These are phyloP conservation scores for Gynostemma pentaphyllum DNA, from an alignment of 306 rosid species.

Conservation along the genomic window DNA sequence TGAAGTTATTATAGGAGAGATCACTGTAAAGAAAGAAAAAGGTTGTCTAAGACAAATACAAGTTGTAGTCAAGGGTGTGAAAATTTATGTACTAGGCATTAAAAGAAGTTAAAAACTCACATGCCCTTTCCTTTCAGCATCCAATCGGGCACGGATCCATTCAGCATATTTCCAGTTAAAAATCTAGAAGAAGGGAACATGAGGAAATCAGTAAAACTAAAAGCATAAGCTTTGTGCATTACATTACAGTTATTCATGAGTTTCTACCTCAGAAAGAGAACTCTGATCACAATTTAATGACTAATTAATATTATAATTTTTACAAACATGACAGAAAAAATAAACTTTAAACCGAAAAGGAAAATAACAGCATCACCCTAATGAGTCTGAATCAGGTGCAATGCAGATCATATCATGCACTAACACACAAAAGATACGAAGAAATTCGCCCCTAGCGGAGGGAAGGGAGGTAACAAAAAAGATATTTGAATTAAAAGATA, in stretches of 20 bases:
- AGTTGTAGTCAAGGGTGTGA: neutral
- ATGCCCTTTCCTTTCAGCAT: slow-evolving; percentile 1
- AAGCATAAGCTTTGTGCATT: slow-evolving; percentile 4
- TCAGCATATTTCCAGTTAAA: slow-evolving; percentile 46
- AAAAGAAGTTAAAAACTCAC: slow-evolving; percentile 38
- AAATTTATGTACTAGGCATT: neutral
- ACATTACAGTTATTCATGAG: neutral
- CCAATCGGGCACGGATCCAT: slow-evolving; percentile 39
- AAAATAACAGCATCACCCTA: neutral
- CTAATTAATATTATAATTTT: neutral
- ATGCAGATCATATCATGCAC: neutral
- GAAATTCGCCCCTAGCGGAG: no score
- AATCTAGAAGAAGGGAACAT: slow-evolving; percentile 22
- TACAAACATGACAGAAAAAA: neutral
- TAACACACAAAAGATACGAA: neutral
- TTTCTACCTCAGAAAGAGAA: neutral
- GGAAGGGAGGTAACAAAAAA: no score
- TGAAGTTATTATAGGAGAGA: slow-evolving; percentile 44
- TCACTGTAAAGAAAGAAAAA: slow-evolving; percentile 23
- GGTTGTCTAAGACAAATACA: neutral
- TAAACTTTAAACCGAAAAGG: neutral
- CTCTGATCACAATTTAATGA: neutral
- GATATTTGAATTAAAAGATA: no score
- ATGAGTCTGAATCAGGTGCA: neutral
- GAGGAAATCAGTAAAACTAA: neutral